Evolutionary conservation across 2,329 filamentous ascomycete genomes (phyloP), one percentile per base, ranked within the genome.

Genomic region (Plenodomus biglobosus): DNA sequence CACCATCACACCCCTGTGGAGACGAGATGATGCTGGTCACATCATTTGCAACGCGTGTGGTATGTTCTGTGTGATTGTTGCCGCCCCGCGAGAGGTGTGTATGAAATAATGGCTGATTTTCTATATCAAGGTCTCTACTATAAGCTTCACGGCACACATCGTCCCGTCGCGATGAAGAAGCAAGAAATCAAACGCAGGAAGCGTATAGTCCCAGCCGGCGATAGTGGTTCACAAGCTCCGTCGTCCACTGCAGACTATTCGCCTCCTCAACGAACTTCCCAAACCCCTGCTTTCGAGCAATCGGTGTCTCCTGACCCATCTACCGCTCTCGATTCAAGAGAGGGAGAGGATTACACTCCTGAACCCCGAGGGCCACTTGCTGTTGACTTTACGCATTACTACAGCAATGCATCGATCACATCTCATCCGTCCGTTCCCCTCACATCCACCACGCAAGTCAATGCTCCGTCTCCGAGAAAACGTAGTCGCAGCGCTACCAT

Each of bases 1-100:
- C 11, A 97, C 94, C 0, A 92, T 97, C 46, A 99, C 94, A 36
- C 94, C 94, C 13, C 78, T 99, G 13, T 99, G 94, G 94, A 83
- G 94, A 66, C 83, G 94, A 63, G 94, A 97, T 68, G 92, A 96
- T 72, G 86, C 86, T 60, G 94, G 94, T 1, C 92, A 96, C 74
- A 95, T 92, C 4, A 99, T 99, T 56, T 99, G 94, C 77, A 99
- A 99, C 73, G 94, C 94, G 42, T 99, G 94, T 76, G 94, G 91
- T 95, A 81, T 69, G 86, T 81, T 32, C 6, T 32, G 8, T 15
- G 27, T 32, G 27, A 6, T 51, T 8, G 35, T 22, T 11, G 15
- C 8, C 11, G 2, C 13, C 17, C 11, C 13, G n/a, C 11, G 21
- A 44, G 34, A 34, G 8, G 7, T 46, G 17, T 8, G 7, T n/a